Evolutionary conservation across 257 asterid genomes (phyloP), one percentile per base, ranked within the genome.

Genomic region (Solanum pimpinellifolium): DNA sequence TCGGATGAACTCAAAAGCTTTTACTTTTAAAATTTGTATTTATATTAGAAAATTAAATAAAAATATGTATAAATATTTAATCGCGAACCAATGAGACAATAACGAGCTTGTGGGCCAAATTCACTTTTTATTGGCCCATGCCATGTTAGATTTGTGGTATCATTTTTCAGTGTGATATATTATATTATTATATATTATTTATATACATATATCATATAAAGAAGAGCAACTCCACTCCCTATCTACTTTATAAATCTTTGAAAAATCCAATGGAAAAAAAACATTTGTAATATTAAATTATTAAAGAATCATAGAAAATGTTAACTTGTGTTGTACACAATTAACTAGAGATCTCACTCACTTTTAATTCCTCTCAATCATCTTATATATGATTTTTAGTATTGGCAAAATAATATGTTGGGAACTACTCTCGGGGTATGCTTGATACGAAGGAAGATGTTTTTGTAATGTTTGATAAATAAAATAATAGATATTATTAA

Each of bases 331-430:
- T 15, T 78, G 66, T 77, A 84, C 95, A 84, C 91, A 77, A 29
- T 83, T 82, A 91, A 89, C 91, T 88, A 92, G 93, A 91, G 90
- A 92, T 93, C 86, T 90, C 89, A 47, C 86, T 90, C 87, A 47
- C 89, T 88, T 89, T 88, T 90, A 86, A 86, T 91, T 78, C 89
- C 90, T 87, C 90, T 86, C 90, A 88, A 85, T 89, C 93, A 91
- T 89, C 73, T 88, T 88, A 78, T 52, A 52, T 52, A 52, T 72
- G 73, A 60, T 83, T 76, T 72, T 60, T 60, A 60, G 68, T 60
- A 65, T 68, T 66, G 23, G 46, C 39, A 59, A 46, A 83, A 56
- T 66, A 83, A 62, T 12, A 2, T 68, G 33, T 68, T 68, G 8
- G 11, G n/a, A 56, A 56, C n/a, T 2, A 16, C 62, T 18, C n/a